phyloP scores from a whole-genome alignment of 2,329 filamentous ascomycete species.

The Xylaria sp. region DNA sequence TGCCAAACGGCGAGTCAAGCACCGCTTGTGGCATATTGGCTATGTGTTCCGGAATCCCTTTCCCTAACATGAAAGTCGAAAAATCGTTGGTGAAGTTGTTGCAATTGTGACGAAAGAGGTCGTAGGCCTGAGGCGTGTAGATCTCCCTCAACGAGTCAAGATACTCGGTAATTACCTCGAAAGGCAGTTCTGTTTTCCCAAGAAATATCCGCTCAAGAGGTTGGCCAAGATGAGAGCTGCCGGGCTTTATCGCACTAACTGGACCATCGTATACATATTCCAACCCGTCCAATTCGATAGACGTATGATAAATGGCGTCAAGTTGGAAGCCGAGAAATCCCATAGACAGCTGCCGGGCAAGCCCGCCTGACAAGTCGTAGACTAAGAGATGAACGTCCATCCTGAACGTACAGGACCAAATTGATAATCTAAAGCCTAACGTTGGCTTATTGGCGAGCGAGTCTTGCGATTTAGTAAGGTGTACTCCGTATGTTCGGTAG shows the following conservation, averaged over 20 bases:
- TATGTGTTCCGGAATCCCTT: constrained; percentile 89
- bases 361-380: constrained; percentile 78
- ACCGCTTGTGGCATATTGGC: constrained; percentile 86
- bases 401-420: background rate
- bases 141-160: constrained; percentile 83
- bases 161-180: constrained; percentile 87
- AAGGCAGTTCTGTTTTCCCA: constrained; percentile 80
- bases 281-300: constrained; percentile 82
- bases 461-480: background rate
- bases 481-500: background rate
- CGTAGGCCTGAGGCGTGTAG: constrained; percentile 87
- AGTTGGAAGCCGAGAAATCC: constrained; percentile 70
- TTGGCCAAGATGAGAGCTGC: constrained; percentile 84
- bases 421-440: background rate
- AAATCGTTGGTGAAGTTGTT: constrained; percentile 98
- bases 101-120: constrained; percentile 91
- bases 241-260: constrained; percentile 83
- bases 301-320: constrained; percentile 95
- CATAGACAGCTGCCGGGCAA: constrained; percentile 67
- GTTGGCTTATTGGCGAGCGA: background rate
- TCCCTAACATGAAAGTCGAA: constrained; percentile 87
- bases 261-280: constrained; percentile 94
- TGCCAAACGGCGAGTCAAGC: constrained; percentile 85
- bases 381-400: constrained; percentile 84
- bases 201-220: constrained; percentile 82